Conservation (phyloP, 2,329 filamentous ascomycete species). For the Magnaporthales sp. region DNA sequence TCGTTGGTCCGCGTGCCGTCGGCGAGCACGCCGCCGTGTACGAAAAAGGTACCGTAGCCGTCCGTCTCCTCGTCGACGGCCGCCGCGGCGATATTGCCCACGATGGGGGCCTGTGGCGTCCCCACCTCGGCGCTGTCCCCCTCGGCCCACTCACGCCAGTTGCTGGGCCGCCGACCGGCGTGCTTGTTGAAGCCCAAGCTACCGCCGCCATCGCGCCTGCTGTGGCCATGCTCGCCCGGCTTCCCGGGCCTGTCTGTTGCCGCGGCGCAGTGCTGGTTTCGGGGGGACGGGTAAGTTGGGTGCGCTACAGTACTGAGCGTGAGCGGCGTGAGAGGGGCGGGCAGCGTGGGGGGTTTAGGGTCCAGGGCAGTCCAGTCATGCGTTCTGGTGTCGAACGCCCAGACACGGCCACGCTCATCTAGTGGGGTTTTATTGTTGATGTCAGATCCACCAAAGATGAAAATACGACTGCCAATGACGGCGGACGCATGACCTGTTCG, state of each 20-base stretch:
- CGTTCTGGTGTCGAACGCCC: conserved; percentile 63
- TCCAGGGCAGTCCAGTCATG: conserved; percentile 56
- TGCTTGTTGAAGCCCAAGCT: neutral
- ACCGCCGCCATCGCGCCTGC: conserved; percentile 14
- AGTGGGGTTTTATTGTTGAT: conserved; percentile 50
- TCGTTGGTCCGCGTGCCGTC: conserved; percentile 55
- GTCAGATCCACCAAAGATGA: conserved; percentile 68
- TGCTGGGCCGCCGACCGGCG: conserved; percentile 26
- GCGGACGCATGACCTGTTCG: conserved; percentile 68
- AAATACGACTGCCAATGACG: conserved; percentile 60
- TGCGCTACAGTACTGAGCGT: conserved; percentile 20
- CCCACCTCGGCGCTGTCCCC: conserved; percentile 45
- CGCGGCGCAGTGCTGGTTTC: conserved; percentile 56
- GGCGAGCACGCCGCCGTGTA: conserved; percentile 68
- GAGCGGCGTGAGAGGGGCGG: conserved; percentile 11
- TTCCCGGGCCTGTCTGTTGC: conserved; percentile 26
- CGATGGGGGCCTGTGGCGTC: conserved; percentile 50
- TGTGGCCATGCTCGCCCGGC: conserved; percentile 26
- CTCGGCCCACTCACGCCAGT: conserved; percentile 47
- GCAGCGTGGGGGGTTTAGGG: conserved; percentile 38
- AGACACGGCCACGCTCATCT: conserved; percentile 66
- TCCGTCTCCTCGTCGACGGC: conserved; percentile 52
- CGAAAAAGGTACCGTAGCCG: conserved; percentile 59
- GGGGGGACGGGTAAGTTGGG: conserved; percentile 45
- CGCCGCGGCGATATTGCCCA: conserved; percentile 46